Conservation (phyloP, 345 rosid genomes). For the Hibiscus mutabilis region DNA sequence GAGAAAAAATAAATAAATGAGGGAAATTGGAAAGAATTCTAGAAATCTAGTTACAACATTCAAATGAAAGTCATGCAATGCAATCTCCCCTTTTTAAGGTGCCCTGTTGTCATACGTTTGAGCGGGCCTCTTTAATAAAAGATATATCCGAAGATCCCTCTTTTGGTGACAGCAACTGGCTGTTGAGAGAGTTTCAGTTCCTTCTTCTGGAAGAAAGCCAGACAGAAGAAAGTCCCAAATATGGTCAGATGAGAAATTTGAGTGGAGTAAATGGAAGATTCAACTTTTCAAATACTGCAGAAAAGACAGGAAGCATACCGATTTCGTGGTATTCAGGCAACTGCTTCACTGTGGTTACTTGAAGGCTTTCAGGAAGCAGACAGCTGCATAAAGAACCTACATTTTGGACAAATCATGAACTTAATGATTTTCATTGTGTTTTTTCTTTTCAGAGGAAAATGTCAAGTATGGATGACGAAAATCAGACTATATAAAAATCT, state of each 20-base stretch:
- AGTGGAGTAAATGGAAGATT: background rate
- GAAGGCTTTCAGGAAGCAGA: constrained; percentile 76
- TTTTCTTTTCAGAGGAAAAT: background rate
- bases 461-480: background rate
- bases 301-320: background rate
- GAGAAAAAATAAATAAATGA: background rate
- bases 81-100: background rate
- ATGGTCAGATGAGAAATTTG: background rate
- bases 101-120: constrained; percentile 17
- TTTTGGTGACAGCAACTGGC: constrained; percentile 33
- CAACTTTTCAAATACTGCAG: background rate
- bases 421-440: background rate
- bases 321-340: constrained; percentile 48
- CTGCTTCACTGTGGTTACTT: constrained; percentile 61
- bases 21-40: background rate
- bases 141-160: constrained; percentile 32
- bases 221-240: background rate
- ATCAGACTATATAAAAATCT: too few species aligned
- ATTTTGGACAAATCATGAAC: constrained; percentile 10
- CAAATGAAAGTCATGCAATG: background rate
- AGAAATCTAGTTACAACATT: constrained; percentile 9
- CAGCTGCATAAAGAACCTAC: constrained; percentile 65
- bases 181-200: constrained; percentile 34
- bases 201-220: constrained; percentile 30
- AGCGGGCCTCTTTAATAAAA: constrained; percentile 40